Conservation (phyloP, 345 rosid species). For the Leavenworthia alabamica region DNA sequence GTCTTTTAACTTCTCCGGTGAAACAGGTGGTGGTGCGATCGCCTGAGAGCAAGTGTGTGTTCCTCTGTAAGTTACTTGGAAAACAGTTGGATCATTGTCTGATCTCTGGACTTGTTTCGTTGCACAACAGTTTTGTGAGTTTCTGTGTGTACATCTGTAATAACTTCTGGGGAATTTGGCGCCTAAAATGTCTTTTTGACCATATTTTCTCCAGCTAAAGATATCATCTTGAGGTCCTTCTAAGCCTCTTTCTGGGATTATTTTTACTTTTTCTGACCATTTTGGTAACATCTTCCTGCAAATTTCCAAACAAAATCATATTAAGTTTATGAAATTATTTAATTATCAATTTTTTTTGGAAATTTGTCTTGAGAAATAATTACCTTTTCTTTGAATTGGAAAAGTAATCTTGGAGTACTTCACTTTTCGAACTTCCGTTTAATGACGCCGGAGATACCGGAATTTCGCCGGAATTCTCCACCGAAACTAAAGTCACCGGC, state of each 20-base stretch:
- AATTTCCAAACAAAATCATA: constrained; percentile 1
- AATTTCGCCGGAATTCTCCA: constrained; percentile 14
- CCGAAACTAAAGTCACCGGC: constrained; percentile 5
- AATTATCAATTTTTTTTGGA: not conserved
- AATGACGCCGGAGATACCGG: constrained; percentile 59
- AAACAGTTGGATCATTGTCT: constrained; percentile 64
- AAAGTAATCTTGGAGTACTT: constrained; percentile 39
- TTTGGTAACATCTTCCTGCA: constrained; percentile 55
- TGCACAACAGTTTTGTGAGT: constrained; percentile 69
- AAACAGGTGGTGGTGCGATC: too few relatives aligned
- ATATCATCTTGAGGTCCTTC: constrained; percentile 85
- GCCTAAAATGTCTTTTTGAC: constrained; percentile 84
- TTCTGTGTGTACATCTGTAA: constrained; percentile 77
- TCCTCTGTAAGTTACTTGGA: constrained; percentile 74
- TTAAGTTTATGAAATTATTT: too few relatives aligned
- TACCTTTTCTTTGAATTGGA: constrained; percentile 70
- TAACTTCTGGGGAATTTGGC: constrained; percentile 68
- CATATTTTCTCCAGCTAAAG: constrained; percentile 90
- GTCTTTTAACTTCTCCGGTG: too few relatives aligned
- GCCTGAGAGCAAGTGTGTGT: constrained; percentile 54
- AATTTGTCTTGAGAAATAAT: not conserved
- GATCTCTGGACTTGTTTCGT: constrained; percentile 89
- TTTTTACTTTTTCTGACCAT: constrained; percentile 66
- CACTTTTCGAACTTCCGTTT: constrained; percentile 65
- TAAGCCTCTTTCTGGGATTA: constrained; percentile 53